Conservation (phyloP, 352 stramenopile species). For the Pythium plurisporium region DNA sequence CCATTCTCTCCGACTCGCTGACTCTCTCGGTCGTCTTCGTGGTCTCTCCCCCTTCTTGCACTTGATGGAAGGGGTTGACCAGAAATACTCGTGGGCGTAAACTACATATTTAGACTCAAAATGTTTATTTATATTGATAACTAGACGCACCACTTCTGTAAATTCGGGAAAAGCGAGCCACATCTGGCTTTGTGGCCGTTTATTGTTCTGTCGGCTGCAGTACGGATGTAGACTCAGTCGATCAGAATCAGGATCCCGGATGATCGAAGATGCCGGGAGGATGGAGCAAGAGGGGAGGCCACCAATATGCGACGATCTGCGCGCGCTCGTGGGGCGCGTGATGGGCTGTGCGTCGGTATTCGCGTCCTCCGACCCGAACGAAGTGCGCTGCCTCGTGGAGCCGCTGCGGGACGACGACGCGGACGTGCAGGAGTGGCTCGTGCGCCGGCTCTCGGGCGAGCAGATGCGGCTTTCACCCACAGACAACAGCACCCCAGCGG, state of each 20-base stretch:
- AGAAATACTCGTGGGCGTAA: constrained; percentile 10
- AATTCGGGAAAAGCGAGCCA: neutral
- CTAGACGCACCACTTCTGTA: neutral
- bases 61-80: constrained; percentile 7
- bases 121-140: neutral
- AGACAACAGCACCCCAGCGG: no score
- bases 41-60: constrained; percentile 1
- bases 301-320: constrained; percentile 30
- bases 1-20: neutral
- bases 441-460: constrained; percentile 14
- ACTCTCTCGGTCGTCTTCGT: neutral
- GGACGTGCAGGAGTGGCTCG: constrained; percentile 18
- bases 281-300: neutral
- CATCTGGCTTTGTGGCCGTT: neutral
- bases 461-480: neutral
- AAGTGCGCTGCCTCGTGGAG: constrained; percentile 48
- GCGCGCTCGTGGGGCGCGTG: constrained; percentile 25
- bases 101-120: neutral
- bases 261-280: neutral
- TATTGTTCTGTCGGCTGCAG: constrained; percentile 3
- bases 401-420: constrained; percentile 10
- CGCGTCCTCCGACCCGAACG: constrained; percentile 30
- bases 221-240: constrained; percentile 16
- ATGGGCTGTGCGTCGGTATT: constrained; percentile 55
- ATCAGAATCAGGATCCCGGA: neutral